Percentiles rank a stretch among this genome's conserved stretches.
Conservation (phyloP, 1,284 basidiomycete genomes). For the Microbotryum lychnidis-dioicae region DNA sequence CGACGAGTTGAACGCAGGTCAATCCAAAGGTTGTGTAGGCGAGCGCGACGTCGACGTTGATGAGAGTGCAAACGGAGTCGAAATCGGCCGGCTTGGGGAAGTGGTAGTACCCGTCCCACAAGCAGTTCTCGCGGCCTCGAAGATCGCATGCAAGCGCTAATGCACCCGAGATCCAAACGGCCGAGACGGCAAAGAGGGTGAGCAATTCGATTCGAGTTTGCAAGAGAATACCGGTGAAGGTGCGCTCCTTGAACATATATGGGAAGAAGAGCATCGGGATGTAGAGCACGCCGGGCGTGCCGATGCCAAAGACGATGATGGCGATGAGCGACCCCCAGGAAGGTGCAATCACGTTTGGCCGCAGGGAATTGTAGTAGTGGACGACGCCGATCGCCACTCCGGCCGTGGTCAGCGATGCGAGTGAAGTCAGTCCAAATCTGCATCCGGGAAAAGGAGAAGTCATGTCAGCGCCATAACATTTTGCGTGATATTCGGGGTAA, state of each 20-base stretch:
- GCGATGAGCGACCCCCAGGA: conserved; percentile 42
- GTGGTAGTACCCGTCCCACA: conserved; percentile 41
- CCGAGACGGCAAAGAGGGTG: conserved; percentile 38
- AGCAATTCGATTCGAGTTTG: conserved; percentile 40
- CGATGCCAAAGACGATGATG: conserved; percentile 40
- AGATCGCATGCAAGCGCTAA: conserved; percentile 40
- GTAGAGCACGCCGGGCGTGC: conserved; percentile 40
- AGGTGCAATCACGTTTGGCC: conserved; percentile 38
- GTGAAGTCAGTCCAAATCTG: conserved; percentile 20
- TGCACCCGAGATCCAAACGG: conserved; percentile 41
- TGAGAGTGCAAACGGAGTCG: conserved; percentile 38
- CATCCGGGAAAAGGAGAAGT: neutral
- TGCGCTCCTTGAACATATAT: conserved; percentile 38
- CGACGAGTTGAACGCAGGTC: conserved; percentile 35
- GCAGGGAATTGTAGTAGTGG: conserved; percentile 39
- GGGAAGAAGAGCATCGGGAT: conserved; percentile 39
- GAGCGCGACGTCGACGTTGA: conserved; percentile 39
- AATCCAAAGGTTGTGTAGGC: conserved; percentile 41
- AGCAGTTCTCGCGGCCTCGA: conserved; percentile 40
- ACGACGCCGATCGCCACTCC: conserved; percentile 24
- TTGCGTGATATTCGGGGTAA: too few relatives aligned
- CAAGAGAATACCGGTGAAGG: conserved; percentile 37
- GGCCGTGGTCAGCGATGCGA: conserved; percentile 17
- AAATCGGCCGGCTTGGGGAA: conserved; percentile 40
- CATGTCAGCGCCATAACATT: too few relatives aligned